Percentiles rank a stretch among this genome's conserved stretches.
These are phyloP conservation scores for Aspergillus pseudoglaucus DNA, from an alignment of 2,329 filamentous ascomycete species.

Conservation along the genomic window DNA sequence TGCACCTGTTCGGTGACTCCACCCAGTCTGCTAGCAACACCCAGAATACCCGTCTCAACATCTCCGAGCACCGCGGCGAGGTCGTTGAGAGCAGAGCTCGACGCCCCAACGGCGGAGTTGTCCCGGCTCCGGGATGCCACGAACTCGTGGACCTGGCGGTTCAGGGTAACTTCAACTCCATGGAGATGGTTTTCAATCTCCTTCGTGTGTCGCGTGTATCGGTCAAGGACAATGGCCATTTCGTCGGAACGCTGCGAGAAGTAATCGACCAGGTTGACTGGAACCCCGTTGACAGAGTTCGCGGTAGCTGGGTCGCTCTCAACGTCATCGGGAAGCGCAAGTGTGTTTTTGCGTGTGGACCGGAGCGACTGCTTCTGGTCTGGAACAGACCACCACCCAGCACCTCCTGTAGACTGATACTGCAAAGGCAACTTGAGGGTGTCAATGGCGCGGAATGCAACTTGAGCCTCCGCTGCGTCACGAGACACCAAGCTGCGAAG, in stretches of 20 bases:
- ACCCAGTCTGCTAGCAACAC: slow-evolving; percentile 57
- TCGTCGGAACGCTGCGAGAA: slow-evolving; percentile 59
- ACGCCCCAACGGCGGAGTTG: slow-evolving; percentile 38
- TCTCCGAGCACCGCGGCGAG: slow-evolving; percentile 56
- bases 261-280: slow-evolving; percentile 56
- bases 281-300: slow-evolving; percentile 45
- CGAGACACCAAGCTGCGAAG: slow-evolving; percentile 54
- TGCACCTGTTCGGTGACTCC: slow-evolving; percentile 56
- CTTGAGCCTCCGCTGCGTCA: slow-evolving; percentile 63
- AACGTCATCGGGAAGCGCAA: slow-evolving; percentile 43
- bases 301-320: slow-evolving; percentile 33
- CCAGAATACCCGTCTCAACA: slow-evolving; percentile 59
- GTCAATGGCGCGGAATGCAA: slow-evolving; percentile 67
- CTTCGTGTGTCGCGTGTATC: slow-evolving; percentile 53
- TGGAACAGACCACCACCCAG: slow-evolving; percentile 35
- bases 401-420: slow-evolving; percentile 47
- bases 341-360: slow-evolving; percentile 37
- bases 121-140: slow-evolving; percentile 36
- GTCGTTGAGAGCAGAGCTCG: slow-evolving; percentile 35
- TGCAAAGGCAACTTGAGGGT: slow-evolving; percentile 64
- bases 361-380: slow-evolving; percentile 35
- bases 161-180: slow-evolving; percentile 55
- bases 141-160: slow-evolving; percentile 55
- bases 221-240: slow-evolving; percentile 52
- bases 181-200: slow-evolving; percentile 62